A percentile compares a stretch with the other conserved stretches of the same genome.
Evolutionary conservation across 257 asterid species (phyloP).

Genomic region (Mentha longifolia): DNA sequence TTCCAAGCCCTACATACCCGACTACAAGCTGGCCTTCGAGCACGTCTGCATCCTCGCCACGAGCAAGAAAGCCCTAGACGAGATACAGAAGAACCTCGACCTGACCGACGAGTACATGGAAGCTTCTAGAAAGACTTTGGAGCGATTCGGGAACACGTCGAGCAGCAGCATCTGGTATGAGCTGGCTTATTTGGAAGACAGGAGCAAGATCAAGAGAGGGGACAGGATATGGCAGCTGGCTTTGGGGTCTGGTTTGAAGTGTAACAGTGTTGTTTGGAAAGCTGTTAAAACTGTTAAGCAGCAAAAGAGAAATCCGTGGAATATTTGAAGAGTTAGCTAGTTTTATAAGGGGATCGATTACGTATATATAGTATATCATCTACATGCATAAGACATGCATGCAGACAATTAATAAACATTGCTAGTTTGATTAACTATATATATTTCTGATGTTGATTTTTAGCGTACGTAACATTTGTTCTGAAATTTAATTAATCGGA

Average conservation of each 20-base stretch:
- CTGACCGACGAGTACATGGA: slow-evolving; percentile 73
- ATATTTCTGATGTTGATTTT: too few species aligned
- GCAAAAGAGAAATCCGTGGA: slow-evolving; percentile 28
- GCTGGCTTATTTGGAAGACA: slow-evolving; percentile 66
- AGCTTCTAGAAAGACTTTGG: slow-evolving; percentile 73
- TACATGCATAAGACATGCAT: too few species aligned
- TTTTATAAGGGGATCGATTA: too few species aligned
- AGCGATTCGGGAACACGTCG: slow-evolving; percentile 78
- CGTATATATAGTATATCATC: too few species aligned
- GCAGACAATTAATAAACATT: too few species aligned
- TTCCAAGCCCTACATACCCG: slow-evolving; percentile 64
- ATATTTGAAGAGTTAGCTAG: background rate
- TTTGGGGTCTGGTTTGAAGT: slow-evolving; percentile 75
- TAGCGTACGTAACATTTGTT: too few species aligned
- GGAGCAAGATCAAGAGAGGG: slow-evolving; percentile 51
- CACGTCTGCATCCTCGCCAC: slow-evolving; percentile 68
- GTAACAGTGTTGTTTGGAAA: slow-evolving; percentile 75
- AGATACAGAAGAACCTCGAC: slow-evolving; percentile 64
- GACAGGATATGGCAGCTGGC: slow-evolving; percentile 74
- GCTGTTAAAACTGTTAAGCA: slow-evolving; percentile 46
- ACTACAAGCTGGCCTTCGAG: slow-evolving; percentile 65
- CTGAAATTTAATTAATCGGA: too few species aligned
- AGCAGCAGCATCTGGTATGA: slow-evolving; percentile 87
- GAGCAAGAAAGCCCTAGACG: slow-evolving; percentile 61
- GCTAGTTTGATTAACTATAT: too few species aligned